Percentiles rank a stretch among this genome's conserved stretches.
These are phyloP conservation scores for Arabidopsis arenosa DNA, from an alignment of 345 rosid species.

Conservation along the genomic window DNA sequence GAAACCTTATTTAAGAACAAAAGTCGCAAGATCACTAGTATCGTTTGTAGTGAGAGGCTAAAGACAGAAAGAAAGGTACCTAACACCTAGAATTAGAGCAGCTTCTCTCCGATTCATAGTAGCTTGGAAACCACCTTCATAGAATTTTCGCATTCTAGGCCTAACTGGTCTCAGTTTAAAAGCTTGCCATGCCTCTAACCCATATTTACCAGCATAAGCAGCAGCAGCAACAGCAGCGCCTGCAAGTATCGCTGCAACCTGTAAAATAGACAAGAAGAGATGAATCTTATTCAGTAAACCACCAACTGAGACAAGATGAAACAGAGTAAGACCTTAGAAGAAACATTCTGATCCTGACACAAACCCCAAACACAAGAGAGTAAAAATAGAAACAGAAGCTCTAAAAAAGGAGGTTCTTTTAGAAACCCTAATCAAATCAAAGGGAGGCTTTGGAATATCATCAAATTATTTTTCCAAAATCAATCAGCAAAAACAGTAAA, in stretches of 20 bases:
- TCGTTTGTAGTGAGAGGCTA: background rate
- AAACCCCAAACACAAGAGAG: slow-evolving; percentile 3
- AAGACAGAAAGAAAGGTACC: slow-evolving; percentile 47
- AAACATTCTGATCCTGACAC: slow-evolving; percentile 6
- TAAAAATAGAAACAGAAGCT: background rate
- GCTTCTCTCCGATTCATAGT: slow-evolving; percentile 76
- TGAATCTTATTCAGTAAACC: background rate
- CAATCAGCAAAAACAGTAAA: slow-evolving; percentile 2
- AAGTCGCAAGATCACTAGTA: slow-evolving; percentile 9
- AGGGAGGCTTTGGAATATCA: background rate
- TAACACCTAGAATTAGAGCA: slow-evolving; percentile 72
- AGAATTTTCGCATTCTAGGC: slow-evolving; percentile 57
- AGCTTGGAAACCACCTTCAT: slow-evolving; percentile 76
- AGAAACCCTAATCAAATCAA: background rate
- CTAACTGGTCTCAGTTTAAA: slow-evolving; percentile 59
- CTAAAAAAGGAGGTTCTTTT: background rate
- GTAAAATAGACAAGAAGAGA: background rate
- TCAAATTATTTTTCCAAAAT: background rate
- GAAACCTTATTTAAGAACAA: background rate
- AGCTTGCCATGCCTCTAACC: slow-evolving; percentile 68
- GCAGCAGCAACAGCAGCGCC: slow-evolving; percentile 68
- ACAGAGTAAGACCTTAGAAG: background rate
- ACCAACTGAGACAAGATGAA: background rate
- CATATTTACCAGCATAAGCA: slow-evolving; percentile 64
- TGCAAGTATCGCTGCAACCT: slow-evolving; percentile 58